Conservation (phyloP, 192 early-diverging fungal genomes). For the Spinellus fusiger region DNA sequence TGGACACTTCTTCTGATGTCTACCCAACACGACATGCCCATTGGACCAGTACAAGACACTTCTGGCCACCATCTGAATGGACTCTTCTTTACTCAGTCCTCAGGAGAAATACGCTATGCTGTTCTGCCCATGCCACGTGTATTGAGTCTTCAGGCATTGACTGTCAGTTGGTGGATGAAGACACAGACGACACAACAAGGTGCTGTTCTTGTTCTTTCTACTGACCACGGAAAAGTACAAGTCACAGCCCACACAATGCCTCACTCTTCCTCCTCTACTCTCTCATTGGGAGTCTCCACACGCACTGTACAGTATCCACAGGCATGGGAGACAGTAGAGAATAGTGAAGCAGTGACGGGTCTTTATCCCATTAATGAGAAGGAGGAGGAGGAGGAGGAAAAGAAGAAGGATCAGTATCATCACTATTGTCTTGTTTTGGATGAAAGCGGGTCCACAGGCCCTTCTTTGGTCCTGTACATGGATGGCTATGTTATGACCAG, state of each 20-base stretch:
- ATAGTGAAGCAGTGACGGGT: neutral
- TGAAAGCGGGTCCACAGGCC: neutral
- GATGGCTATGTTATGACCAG: slow-evolving; percentile 28
- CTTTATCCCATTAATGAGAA: neutral
- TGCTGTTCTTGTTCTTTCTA: slow-evolving; percentile 27
- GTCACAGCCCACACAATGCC: neutral
- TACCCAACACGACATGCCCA: slow-evolving; percentile 1
- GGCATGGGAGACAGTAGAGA: slow-evolving; percentile 1
- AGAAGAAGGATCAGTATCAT: no score
- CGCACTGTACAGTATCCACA: no score
- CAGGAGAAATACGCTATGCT: slow-evolving; percentile 20
- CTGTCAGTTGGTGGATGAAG: slow-evolving; percentile 33
- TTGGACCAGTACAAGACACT: slow-evolving; percentile 9
- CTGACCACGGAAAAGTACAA: slow-evolving; percentile 16
- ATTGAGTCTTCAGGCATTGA: slow-evolving; percentile 4
- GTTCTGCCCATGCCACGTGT: slow-evolving; percentile 21
- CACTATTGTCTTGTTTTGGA: slow-evolving; percentile 19
- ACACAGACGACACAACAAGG: slow-evolving; percentile 6
- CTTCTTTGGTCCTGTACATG: slow-evolving; percentile 18
- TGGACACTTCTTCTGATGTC: slow-evolving; percentile 17
- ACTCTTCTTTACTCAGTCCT: slow-evolving; percentile 12
- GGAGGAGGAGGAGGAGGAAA: no score
- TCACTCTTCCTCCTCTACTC: neutral
- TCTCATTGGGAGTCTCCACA: neutral
- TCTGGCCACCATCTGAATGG: slow-evolving; percentile 28